phyloP scores from a whole-genome alignment of 805 yeast genomes.

The Lachancea cidri region DNA sequence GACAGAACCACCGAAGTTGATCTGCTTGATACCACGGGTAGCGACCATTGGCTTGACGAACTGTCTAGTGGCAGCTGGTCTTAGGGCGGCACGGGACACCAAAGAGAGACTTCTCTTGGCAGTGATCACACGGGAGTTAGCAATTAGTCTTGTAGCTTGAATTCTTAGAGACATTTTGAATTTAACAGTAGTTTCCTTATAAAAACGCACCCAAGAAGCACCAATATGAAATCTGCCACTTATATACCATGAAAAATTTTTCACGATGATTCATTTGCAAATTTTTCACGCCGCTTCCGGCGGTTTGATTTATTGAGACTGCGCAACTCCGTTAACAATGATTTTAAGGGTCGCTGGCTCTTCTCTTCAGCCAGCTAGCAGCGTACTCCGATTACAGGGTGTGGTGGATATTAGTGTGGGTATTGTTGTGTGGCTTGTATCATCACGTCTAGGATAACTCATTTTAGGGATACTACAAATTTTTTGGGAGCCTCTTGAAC shows the following conservation, averaged over 20 bases:
- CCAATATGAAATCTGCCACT: neutral
- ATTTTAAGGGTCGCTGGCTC: too few relatives aligned
- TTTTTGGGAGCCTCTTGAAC: too few relatives aligned
- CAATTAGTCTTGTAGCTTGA: conserved; percentile 40
- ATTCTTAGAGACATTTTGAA: conserved; percentile 34
- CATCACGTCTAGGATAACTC: too few relatives aligned
- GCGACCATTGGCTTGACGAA: conserved; percentile 45
- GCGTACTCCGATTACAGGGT: too few relatives aligned
- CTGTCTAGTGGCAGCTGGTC: conserved; percentile 54
- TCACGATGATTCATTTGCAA: neutral
- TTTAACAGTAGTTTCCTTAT: neutral
- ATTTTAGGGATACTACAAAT: too few relatives aligned
- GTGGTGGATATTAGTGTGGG: too few relatives aligned
- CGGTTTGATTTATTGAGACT: too few relatives aligned
- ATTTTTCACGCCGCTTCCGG: neutral
- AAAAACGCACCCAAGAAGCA: neutral
- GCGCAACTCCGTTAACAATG: too few relatives aligned
- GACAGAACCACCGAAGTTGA: conserved; percentile 93
- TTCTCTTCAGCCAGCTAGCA: too few relatives aligned
- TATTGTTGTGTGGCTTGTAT: too few relatives aligned
- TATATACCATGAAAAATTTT: neutral
- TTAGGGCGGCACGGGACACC: conserved; percentile 43
- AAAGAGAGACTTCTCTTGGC: conserved; percentile 64
- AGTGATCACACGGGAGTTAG: conserved; percentile 40
- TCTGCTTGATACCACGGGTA: conserved; percentile 89